These are phyloP conservation scores for Mycosphaerelloides madeirae DNA, from an alignment of 2,329 filamentous ascomycete species.

Conservation along the genomic window DNA sequence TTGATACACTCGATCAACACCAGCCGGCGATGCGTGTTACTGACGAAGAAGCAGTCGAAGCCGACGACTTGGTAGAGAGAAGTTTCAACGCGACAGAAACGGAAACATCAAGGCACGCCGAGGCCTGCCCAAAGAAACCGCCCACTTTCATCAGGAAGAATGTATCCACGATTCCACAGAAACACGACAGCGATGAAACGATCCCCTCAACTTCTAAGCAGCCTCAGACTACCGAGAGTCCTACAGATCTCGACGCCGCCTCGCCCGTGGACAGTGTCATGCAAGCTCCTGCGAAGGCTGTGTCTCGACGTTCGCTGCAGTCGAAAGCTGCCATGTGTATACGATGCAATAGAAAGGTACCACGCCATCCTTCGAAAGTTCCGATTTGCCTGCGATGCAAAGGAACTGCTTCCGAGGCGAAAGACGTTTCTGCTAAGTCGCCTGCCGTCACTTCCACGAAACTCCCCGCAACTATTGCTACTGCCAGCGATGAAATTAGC, in stretches of 20 bases:
- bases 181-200: too few relatives aligned
- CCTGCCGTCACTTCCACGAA: too few relatives aligned
- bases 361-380: neutral
- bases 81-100: slow-evolving; percentile 9
- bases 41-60: neutral
- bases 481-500: too few relatives aligned
- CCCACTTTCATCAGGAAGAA: neutral
- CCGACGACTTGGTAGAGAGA: slow-evolving; percentile 16
- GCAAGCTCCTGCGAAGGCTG: neutral
- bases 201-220: too few relatives aligned
- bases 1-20: too few relatives aligned
- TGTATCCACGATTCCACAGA: too few relatives aligned
- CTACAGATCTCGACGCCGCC: neutral
- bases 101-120: neutral
- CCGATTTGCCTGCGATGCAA: neutral
- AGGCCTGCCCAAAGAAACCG: too few relatives aligned
- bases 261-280: neutral
- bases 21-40: neutral
- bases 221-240: too few relatives aligned
- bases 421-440: neutral
- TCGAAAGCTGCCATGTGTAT: neutral
- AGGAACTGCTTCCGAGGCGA: neutral
- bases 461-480: too few relatives aligned
- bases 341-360: slow-evolving; percentile 1
- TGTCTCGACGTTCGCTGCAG: too few relatives aligned